These are phyloP conservation scores for Mycena latifolia DNA, from an alignment of 768 basidiomycete genomes.

Conservation along the genomic window DNA sequence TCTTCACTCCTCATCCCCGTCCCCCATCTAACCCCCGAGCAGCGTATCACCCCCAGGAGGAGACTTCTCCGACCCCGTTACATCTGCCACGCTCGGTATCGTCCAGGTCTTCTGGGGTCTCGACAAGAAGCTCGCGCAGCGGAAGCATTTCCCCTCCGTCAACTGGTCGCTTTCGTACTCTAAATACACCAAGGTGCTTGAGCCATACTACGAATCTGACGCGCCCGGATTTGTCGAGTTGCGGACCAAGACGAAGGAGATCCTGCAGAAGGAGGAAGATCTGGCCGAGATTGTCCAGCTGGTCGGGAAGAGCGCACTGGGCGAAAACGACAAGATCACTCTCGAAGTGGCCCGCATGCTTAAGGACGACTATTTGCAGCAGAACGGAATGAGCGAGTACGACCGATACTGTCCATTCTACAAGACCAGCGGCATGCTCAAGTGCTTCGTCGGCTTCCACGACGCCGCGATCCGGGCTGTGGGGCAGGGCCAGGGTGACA, in stretches of 20 bases:
- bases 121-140: constrained; percentile 98
- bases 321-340: constrained; percentile 98
- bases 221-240: constrained; percentile 96
- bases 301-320: constrained; percentile 98
- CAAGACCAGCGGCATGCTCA: constrained; percentile 97
- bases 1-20: background rate
- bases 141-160: constrained; percentile 99
- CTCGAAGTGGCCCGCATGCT: constrained; percentile 97
- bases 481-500: constrained; percentile 80
- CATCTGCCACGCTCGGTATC: constrained; percentile 96
- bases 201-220: constrained; percentile 90
- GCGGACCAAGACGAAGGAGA: constrained; percentile 94
- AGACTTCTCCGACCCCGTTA: constrained; percentile 99
- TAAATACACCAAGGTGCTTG: constrained; percentile 95
- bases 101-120: constrained; percentile 99
- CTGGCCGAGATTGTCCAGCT: constrained; percentile 99
- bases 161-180: constrained; percentile 99
- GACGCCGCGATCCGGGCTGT: constrained; percentile 91
- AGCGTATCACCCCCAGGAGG: constrained; percentile 99
- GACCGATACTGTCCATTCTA: constrained; percentile 99
- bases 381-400: constrained; percentile 99
- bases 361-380: constrained; percentile 97
- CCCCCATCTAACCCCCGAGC: constrained; percentile 31
- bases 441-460: constrained; percentile 95
- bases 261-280: constrained; percentile 98